Percentiles rank a stretch among this genome's conserved stretches.
Conservation (phyloP, 2,329 filamentous ascomycete species). For the Diaporthe amygdali region DNA sequence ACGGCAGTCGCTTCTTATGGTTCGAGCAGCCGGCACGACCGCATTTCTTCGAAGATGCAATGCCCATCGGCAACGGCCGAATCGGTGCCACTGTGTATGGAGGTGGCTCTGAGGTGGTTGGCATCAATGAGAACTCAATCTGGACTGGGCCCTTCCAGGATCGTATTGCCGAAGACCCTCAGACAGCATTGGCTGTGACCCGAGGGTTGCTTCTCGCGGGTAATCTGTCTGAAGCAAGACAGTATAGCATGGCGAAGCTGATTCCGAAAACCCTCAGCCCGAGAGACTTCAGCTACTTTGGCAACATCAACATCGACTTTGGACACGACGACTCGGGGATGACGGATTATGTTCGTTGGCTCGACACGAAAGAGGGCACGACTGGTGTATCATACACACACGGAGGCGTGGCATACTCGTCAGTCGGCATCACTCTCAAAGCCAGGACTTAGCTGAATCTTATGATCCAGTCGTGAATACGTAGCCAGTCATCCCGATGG, state of each 20-base stretch:
- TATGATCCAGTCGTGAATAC: not conserved
- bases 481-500: not conserved
- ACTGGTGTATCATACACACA: not conserved
- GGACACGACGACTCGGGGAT: not conserved
- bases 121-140: slow-evolving; percentile 15
- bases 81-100: not conserved
- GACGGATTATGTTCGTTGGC: not conserved
- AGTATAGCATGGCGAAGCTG: not conserved
- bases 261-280: not conserved
- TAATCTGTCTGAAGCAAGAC: not conserved
- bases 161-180: not conserved
- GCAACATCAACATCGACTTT: not conserved
- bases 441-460: not conserved
- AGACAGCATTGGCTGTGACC: not conserved
- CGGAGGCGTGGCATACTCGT: not conserved
- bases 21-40: not conserved
- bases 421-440: not conserved
- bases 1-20: not conserved
- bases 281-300: not conserved
- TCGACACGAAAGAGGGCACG: not conserved
- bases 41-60: not conserved
- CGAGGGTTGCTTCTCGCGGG: not conserved
- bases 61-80: not conserved
- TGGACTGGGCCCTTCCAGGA: slow-evolving; percentile 5
- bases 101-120: not conserved